Evolutionary conservation across 768 basidiomycete species (phyloP).

Genomic region (Hygrophoropsis aurantiaca): DNA sequence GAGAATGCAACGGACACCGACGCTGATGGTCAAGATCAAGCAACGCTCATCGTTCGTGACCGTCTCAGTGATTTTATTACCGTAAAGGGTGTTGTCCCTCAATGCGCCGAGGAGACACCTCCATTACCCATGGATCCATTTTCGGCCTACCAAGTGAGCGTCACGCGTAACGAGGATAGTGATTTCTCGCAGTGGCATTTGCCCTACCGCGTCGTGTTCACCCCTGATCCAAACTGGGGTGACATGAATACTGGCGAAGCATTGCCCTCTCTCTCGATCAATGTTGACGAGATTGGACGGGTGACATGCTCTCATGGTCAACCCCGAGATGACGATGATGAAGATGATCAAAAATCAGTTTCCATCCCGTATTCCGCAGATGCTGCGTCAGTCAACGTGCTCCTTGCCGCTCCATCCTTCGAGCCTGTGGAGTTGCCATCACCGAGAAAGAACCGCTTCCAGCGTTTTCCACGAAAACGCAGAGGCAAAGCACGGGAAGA

Average conservation of each 20-base stretch:
- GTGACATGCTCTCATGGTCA: neutral
- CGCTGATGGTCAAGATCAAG: neutral
- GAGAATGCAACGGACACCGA: neutral
- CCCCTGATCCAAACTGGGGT: neutral
- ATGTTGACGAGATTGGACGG: neutral
- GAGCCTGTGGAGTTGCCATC: neutral
- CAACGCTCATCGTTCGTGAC: neutral
- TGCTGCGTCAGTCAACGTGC: neutral
- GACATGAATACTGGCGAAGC: neutral
- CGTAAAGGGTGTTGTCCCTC: slow-evolving; percentile 1
- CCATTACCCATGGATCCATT: neutral
- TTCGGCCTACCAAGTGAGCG: neutral
- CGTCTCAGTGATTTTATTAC: neutral
- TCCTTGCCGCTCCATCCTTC: neutral
- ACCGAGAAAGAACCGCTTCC: neutral
- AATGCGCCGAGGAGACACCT: neutral
- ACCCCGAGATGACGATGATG: neutral
- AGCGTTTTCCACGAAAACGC: neutral
- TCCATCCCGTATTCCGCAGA: neutral
- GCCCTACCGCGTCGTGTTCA: slow-evolving; percentile 6
- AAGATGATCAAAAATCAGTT: neutral
- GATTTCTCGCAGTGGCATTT: neutral
- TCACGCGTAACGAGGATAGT: neutral
- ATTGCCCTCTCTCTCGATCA: neutral
- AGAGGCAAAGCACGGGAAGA: neutral